phyloP scores from a whole-genome alignment of 1,284 basidiomycete species.

The Afroboletus lepidellus region DNA sequence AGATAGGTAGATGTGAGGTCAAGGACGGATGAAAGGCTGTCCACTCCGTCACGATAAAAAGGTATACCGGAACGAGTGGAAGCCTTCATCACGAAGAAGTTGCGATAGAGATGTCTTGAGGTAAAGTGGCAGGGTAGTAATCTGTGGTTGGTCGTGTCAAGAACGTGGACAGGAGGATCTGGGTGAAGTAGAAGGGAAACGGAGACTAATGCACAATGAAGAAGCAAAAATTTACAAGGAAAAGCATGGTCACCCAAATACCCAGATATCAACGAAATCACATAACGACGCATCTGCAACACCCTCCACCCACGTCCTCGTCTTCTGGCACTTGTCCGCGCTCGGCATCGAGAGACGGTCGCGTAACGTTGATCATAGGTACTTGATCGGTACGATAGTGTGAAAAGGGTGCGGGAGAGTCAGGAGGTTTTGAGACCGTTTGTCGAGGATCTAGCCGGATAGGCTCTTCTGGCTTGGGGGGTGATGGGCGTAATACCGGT shows the following conservation, averaged over 20 bases:
- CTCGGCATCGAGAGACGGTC: conserved; percentile 27
- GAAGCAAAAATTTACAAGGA: conserved; percentile 21
- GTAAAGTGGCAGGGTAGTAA: conserved; percentile 6
- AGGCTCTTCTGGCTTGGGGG: conserved; percentile 18
- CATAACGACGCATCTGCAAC: conserved; percentile 65
- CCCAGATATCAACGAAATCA: conserved; percentile 37
- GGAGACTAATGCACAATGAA: conserved; percentile 22
- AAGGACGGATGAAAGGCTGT: conserved; percentile 12
- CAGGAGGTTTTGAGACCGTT: conserved; percentile 33
- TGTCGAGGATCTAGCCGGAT: conserved; percentile 30
- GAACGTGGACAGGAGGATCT: conserved; percentile 4
- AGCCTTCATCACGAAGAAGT: conserved; percentile 13
- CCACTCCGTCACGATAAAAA: conserved; percentile 25
- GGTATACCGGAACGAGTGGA: conserved; percentile 23
- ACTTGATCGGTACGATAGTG: conserved; percentile 36
- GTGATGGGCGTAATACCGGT: conserved; percentile 11
- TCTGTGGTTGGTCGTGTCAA: conserved; percentile 16
- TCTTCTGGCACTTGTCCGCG: conserved; percentile 31
- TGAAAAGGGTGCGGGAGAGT: conserved; percentile 59
- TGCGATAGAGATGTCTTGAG: conserved; percentile 5
- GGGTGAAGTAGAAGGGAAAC: conserved; percentile 10
- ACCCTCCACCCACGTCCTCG: conserved; percentile 47
- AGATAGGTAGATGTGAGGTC: conserved; percentile 17
- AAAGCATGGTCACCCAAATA: conserved; percentile 22
- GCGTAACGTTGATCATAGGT: conserved; percentile 29